Evolutionary conservation across 2,329 filamentous ascomycete genomes (phyloP), one percentile per base, ranked within the genome.

Genomic region (Ciborinia camelliae): DNA sequence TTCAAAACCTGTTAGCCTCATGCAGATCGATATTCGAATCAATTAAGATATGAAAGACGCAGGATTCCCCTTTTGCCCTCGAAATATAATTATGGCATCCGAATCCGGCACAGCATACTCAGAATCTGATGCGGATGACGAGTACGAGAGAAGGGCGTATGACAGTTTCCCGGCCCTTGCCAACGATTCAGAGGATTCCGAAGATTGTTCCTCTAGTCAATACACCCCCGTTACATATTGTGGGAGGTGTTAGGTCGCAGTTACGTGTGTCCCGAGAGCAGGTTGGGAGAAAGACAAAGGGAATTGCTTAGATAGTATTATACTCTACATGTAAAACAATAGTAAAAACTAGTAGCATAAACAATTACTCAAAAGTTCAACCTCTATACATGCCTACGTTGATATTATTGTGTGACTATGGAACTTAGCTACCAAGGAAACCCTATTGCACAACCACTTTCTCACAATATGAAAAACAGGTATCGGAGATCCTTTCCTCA

Each of bases 51-150:
- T 74, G 72, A 72, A 70, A 73, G 30, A 70, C 66, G 23, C 73
- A n/a, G 20, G 52, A 20, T 51, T 58, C 28, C 18, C 28, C n/a
- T 50, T n/a, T 51, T 48, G 43, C 51, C 52, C 32, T 37, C n/a
- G 23, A 28, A 50, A 32, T 61, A 28, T 60, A 70, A 74, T 62
- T 63, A 74, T 74, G 84, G 84, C 82, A 76, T 87, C 87, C 78
- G 84, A 85, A 72, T 81, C 82, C 69, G 86, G 86, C 73, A 88
- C 86, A 70, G 85, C 87, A 67, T 92, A 92, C 77, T 86, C 90
- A 76, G 90, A 91, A 78, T 91, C 87, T 70, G 90, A 91, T 75
- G 89, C 89, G 72, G 90, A 92, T 78, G 90, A 92, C 78, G 90
- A 93, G 80, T 92, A 91, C 76, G 90, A 92, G 81, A 83, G 88